phyloP scores from a whole-genome alignment of 805 yeast genomes.

The Vanderwaltozyma verrucispora region DNA sequence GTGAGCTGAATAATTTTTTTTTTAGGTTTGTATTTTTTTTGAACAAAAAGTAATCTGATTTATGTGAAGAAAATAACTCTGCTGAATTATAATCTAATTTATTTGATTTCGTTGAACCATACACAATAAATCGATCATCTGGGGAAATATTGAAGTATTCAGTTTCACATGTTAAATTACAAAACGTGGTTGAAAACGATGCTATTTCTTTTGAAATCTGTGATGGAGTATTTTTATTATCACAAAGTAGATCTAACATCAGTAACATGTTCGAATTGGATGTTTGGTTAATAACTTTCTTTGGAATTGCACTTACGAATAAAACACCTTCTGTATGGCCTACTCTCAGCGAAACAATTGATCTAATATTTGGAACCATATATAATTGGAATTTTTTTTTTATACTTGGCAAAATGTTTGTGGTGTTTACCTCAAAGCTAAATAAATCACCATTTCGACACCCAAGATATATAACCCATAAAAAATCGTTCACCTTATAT shows the following conservation, averaged over 20 bases:
- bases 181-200: slow-evolving; percentile 9
- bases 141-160: slow-evolving; percentile 12
- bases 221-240: too few species aligned
- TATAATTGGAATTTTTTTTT: not conserved
- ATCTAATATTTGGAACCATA: not conserved
- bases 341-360: slow-evolving; percentile 7
- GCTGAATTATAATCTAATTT: too few species aligned
- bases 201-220: not conserved
- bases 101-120: slow-evolving; percentile 12
- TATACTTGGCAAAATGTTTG: not conserved
- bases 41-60: not conserved
- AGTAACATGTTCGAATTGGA: not conserved
- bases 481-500: not conserved
- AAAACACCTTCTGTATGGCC: slow-evolving; percentile 2
- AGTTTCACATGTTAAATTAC: slow-evolving; percentile 11
- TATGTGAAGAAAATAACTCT: not conserved
- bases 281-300: not conserved
- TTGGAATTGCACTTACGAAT: not conserved
- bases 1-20: too few species aligned
- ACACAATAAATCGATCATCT: slow-evolving; percentile 15
- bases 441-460: slow-evolving; percentile 1
- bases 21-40: too few species aligned
- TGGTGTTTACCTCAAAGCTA: not conserved
- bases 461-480: not conserved
- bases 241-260: not conserved